A percentile compares a stretch with the other conserved stretches of the same genome.
Evolutionary conservation across 371 early-diverging fungal species (phyloP).

Genomic region (Lichtheimia ornata): DNA sequence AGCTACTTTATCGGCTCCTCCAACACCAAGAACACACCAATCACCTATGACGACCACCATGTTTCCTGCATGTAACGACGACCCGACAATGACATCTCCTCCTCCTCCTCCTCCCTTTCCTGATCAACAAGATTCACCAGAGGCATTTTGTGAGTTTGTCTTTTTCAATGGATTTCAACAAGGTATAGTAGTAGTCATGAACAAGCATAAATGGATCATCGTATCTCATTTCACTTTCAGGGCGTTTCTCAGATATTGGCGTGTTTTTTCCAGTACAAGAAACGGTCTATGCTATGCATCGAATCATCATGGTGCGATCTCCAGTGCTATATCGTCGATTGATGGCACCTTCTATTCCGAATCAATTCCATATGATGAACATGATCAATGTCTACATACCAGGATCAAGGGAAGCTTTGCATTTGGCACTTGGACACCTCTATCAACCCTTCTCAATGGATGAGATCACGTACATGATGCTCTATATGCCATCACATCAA

Average conservation of each 20-base stretch:
- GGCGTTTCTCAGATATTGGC: slow-evolving; percentile 36
- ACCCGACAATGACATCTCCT: neutral
- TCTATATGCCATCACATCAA: neutral
- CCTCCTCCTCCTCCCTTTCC: neutral
- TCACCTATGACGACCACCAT: too few species aligned
- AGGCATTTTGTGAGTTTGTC: slow-evolving; percentile 22
- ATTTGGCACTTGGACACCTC: slow-evolving; percentile 33
- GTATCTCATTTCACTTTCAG: slow-evolving; percentile 7
- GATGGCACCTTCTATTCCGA: neutral
- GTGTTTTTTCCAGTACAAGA: slow-evolving; percentile 35
- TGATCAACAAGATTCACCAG: neutral
- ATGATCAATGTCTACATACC: slow-evolving; percentile 28
- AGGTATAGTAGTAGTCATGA: slow-evolving; percentile 8
- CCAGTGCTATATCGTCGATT: slow-evolving; percentile 39
- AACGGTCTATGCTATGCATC: slow-evolving; percentile 31
- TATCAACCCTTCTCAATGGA: slow-evolving; percentile 32
- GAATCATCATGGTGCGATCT: slow-evolving; percentile 37
- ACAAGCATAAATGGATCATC: too few species aligned
- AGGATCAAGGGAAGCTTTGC: slow-evolving; percentile 32
- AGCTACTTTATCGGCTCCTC: too few species aligned
- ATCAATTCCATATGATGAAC: slow-evolving; percentile 13
- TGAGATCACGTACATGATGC: slow-evolving; percentile 29
- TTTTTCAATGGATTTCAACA: slow-evolving; percentile 27
- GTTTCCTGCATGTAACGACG: neutral
- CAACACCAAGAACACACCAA: too few species aligned